Conservation (phyloP, 1,284 basidiomycete genomes). For the Puccinia hordei region DNA sequence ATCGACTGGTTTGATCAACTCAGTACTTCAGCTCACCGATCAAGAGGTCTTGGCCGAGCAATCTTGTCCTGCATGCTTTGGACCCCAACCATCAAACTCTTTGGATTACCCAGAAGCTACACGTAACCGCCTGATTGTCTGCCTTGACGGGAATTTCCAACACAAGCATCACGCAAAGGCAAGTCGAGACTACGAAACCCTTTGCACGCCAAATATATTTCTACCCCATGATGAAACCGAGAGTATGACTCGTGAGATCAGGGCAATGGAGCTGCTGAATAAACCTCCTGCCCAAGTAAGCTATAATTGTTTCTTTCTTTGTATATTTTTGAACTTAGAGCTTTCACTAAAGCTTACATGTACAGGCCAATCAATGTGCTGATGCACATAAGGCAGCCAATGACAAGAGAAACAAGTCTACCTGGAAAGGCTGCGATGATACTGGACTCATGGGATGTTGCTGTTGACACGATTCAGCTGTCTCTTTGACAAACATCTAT, state of each 20-base stretch:
- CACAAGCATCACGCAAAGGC: conserved; percentile 12
- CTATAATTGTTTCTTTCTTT: too few species aligned
- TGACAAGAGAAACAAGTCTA: too few species aligned
- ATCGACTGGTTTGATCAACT: neutral
- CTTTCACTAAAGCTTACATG: neutral
- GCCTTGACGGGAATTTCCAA: conserved; percentile 19
- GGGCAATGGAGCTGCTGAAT: neutral
- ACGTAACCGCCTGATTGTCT: neutral
- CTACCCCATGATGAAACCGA: too few species aligned
- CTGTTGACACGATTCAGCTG: too few species aligned
- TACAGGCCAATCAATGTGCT: conserved; percentile 4
- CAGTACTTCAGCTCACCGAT: neutral
- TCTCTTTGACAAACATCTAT: too few species aligned
- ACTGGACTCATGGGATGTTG: too few species aligned
- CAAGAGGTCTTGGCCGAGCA: neutral
- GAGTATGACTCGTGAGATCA: neutral
- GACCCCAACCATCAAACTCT: neutral
- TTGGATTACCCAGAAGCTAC: neutral
- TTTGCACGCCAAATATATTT: neutral
- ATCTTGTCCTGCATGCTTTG: conserved; percentile 1
- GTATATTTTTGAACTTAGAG: neutral
- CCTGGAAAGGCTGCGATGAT: too few species aligned
- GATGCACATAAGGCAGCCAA: too few species aligned
- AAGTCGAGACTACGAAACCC: neutral
- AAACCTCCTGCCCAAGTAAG: neutral